Base-by-base conservation (phyloP, 495 filamentous ascomycete species). In the Pyrenula aspistea region DNA sequence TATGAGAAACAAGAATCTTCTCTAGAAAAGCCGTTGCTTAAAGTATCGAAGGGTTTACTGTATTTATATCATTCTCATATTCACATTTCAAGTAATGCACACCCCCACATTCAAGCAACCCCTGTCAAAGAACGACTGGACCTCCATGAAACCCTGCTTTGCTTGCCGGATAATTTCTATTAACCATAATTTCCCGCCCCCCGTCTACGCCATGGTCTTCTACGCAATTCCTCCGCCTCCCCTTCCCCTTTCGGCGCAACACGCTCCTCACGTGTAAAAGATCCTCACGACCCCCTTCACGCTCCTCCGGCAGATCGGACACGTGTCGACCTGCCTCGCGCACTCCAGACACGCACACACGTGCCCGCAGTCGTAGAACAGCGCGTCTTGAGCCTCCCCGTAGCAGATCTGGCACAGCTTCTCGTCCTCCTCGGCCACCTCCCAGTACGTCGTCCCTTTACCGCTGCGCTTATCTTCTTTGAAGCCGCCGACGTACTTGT, bases 281-380 rank as follows among this genome's bases (percentile, higher is more conserved):
- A 85, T 73, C 70, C 80, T 82, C 56, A 84, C 75, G 42, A 81
- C 77, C 52, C 64, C 77, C 60, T 76, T 65, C 50, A 86, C 80
- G 55, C 67, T 72, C 71, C 77, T 79, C 58, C 83, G 74, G 60
- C 83, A 87, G 54, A 86, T 78, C 51, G 83, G 83, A 62, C 83
- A 87, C 49, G 72, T 68, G 25, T 83, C 80, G n/a, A 87, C 74
- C 62, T 77, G 75, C 52, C 73, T 75, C 25, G 83, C 83, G 60
- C 83, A 87, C 21, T 72, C 73, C 57, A 82, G 69, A 57, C 83
- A 87, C 1, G 83, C 79, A 53, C 78, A 78, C 49, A 87, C 77
- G 62, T 87, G 83, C 0, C 83, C 83, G 59, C 83, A 87, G 60
- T 84, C 81, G 55, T 77, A 81, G 64, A 87, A 84, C 49, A 81